A percentile compares a stretch with the other conserved stretches of the same genome.
These are phyloP conservation scores for Arachnomyces sp. DNA, from an alignment of 2,329 filamentous ascomycete genomes.

Conservation along the genomic window DNA sequence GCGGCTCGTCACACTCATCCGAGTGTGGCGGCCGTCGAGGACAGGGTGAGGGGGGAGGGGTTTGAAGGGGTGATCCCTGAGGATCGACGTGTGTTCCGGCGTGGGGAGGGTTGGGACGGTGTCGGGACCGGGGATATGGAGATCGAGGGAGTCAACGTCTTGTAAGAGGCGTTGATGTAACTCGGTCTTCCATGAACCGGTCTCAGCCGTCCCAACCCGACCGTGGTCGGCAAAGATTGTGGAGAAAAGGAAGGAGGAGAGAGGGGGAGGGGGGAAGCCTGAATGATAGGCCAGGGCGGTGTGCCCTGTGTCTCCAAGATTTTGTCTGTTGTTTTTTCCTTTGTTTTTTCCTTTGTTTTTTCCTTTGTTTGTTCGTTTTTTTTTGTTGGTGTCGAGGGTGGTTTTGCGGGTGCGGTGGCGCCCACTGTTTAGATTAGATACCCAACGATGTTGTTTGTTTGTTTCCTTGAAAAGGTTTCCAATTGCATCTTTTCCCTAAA, in stretches of 20 bases:
- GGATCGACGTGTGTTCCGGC: slow-evolving; percentile 21
- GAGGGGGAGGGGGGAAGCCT: no score
- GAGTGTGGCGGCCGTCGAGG: slow-evolving; percentile 12
- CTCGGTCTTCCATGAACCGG: not conserved
- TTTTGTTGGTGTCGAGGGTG: no score
- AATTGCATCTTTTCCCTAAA: no score
- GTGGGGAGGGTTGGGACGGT: slow-evolving; percentile 29
- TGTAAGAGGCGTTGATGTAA: not conserved
- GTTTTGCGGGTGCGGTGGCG: no score
- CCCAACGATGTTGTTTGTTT: no score
- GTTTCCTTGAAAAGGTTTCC: no score
- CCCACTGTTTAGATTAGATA: no score
- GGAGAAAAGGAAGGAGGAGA: not conserved
- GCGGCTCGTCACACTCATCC: slow-evolving; percentile 26
- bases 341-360: no score
- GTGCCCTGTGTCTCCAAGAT: no score
- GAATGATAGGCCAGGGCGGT: no score
- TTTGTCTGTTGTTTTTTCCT: no score
- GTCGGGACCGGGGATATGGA: slow-evolving; percentile 23
- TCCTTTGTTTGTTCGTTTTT: no score
- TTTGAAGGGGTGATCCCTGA: slow-evolving; percentile 19
- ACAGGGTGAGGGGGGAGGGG: slow-evolving; percentile 22
- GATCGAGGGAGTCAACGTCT: slow-evolving; percentile 19
- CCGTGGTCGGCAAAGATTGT: not conserved
- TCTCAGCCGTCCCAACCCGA: not conserved